Evolutionary conservation across 192 early-diverging fungal species (phyloP).

Genomic region (Podila clonocystis): DNA sequence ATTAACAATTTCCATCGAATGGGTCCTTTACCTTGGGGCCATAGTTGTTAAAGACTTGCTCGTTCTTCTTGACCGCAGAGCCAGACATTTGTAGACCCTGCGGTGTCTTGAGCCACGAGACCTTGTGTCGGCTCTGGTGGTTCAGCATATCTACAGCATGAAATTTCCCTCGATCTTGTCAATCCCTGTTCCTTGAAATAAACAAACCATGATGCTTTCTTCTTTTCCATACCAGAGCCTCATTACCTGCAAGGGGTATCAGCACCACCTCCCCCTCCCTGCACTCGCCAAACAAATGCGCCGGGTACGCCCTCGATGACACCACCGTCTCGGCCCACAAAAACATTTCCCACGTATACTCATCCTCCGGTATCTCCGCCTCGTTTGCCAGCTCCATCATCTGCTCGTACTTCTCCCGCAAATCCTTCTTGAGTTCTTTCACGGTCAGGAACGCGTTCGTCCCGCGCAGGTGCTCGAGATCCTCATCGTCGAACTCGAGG

Average conservation of each 20-base stretch:
- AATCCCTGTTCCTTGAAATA: not conserved
- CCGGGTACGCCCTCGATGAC: constrained; percentile 69
- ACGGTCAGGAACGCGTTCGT: constrained; percentile 64
- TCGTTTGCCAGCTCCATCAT: constrained; percentile 38
- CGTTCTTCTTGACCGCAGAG: constrained; percentile 44
- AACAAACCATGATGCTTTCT: no score
- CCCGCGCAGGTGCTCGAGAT: constrained; percentile 56
- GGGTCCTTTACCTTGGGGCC: constrained; percentile 70
- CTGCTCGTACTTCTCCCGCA: constrained; percentile 46
- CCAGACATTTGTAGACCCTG: constrained; percentile 34
- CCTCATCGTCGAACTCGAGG: constrained; percentile 57
- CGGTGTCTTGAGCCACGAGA: constrained; percentile 62
- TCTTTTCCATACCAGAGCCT: no score
- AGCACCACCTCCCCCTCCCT: constrained; percentile 53
- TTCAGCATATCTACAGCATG: constrained; percentile 65
- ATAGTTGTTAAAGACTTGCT: constrained; percentile 74
- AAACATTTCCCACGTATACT: constrained; percentile 58
- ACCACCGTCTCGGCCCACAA: constrained; percentile 67
- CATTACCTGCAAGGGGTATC: constrained; percentile 61
- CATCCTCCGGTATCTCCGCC: constrained; percentile 12
- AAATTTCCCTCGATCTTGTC: not conserved
- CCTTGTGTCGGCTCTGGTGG: constrained; percentile 63
- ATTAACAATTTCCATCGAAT: constrained; percentile 4
- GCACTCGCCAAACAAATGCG: constrained; percentile 58
- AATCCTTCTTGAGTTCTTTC: constrained; percentile 46